A percentile compares a stretch with the other conserved stretches of the same genome.
Conservation (phyloP, 225 moss, liverwort and hornwort species). For the Sphagnum contortum region DNA sequence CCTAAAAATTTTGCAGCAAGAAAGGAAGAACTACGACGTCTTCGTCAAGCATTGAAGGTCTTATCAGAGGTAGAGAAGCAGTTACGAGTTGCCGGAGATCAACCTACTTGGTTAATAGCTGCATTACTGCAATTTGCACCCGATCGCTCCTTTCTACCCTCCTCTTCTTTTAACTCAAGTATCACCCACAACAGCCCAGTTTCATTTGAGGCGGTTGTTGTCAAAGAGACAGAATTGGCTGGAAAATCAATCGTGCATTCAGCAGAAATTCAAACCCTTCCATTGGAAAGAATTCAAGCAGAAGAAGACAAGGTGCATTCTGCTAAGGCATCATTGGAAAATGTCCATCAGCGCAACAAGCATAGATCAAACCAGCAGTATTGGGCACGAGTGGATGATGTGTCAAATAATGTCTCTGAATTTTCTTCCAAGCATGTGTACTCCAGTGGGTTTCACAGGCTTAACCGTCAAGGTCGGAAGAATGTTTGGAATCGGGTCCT, state of each 20-base stretch:
- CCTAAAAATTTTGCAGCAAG: conserved; percentile 22
- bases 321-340: conserved; percentile 20
- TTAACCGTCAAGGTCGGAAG: conserved; percentile 42
- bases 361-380: conserved; percentile 17
- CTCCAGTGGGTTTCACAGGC: conserved; percentile 24
- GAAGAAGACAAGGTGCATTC: conserved; percentile 6
- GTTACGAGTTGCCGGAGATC: conserved; percentile 57
- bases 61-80: conserved; percentile 86
- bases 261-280: conserved; percentile 13
- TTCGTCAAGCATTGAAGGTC: conserved; percentile 68
- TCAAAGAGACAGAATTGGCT: conserved; percentile 22
- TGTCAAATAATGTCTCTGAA: background rate
- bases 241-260: conserved; percentile 16
- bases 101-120: conserved; percentile 75
- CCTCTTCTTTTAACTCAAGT: conserved; percentile 40
- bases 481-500: conserved; percentile 68
- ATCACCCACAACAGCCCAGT: conserved; percentile 37
- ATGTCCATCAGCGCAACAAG: conserved; percentile 10
- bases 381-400: conserved; percentile 1
- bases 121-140: conserved; percentile 88
- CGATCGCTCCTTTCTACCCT: conserved; percentile 79
- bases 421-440: background rate
- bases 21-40: conserved; percentile 71
- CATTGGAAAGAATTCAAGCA: background rate
- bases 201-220: conserved; percentile 21